A percentile compares a stretch with the other conserved stretches of the same genome.
Conservation (phyloP, 2,329 filamentous ascomycete genomes). For the Cyphellophora attinorum region DNA sequence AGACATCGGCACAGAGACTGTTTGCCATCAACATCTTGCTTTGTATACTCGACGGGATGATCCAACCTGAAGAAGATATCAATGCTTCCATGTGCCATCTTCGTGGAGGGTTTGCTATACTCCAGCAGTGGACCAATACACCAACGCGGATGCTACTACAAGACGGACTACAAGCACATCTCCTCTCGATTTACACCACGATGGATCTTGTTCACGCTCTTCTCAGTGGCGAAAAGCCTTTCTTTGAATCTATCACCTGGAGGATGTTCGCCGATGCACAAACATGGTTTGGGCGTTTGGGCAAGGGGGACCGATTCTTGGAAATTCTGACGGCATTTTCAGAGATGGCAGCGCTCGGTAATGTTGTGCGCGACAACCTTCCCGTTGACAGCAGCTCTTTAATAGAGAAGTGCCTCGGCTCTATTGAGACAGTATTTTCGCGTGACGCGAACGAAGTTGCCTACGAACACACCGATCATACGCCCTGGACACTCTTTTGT, state of each 20-base stretch:
- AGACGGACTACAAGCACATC: conserved; percentile 20
- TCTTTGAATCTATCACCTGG: conserved; percentile 30
- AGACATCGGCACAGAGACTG: conserved; percentile 23
- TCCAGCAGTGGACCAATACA: conserved; percentile 18
- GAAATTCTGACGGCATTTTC: conserved; percentile 8
- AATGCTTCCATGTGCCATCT: conserved; percentile 28
- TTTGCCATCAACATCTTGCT: conserved; percentile 35
- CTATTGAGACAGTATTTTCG: neutral
- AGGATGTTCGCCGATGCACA: conserved; percentile 28
- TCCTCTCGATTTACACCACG: conserved; percentile 35
- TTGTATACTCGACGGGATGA: conserved; percentile 32
- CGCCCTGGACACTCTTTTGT: neutral
- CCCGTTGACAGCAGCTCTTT: neutral
- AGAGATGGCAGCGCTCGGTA: neutral
- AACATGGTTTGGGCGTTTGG: conserved; percentile 32
- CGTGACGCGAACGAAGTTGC: neutral
- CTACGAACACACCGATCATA: neutral
- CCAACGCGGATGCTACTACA: conserved; percentile 6
- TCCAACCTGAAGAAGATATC: conserved; percentile 24
- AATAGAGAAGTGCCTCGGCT: neutral
- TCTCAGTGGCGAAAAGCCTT: conserved; percentile 28
- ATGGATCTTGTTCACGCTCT: conserved; percentile 34
- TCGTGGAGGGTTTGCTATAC: conserved; percentile 27
- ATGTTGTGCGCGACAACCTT: neutral
- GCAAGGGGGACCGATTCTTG: conserved; percentile 9